Percentiles rank a stretch among this genome's conserved stretches.
phyloP scores from a whole-genome alignment of 2,329 filamentous ascomycete genomes.

The Trichoderma polysporum region DNA sequence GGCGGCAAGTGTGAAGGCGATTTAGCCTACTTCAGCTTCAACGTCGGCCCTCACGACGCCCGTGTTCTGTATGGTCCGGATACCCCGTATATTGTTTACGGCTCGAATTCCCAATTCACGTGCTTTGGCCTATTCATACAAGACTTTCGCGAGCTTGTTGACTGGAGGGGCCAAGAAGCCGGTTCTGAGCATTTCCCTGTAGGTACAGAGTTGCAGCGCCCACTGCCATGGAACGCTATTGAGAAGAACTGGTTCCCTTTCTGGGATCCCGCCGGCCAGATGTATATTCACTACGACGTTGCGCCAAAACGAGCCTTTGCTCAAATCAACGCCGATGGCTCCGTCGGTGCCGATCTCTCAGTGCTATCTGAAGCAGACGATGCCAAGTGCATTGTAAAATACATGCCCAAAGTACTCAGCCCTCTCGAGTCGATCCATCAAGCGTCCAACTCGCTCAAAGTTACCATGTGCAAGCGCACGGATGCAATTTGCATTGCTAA shows the following conservation, averaged over 20 bases:
- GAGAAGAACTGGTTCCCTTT: conserved; percentile 66
- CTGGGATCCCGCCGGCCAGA: conserved; percentile 49
- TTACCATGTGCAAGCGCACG: conserved; percentile 53
- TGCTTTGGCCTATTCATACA: conserved; percentile 60
- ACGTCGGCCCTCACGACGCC: conserved; percentile 57
- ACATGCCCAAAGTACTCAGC: conserved; percentile 41
- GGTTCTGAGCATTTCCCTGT: conserved; percentile 38
- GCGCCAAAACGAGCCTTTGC: conserved; percentile 51
- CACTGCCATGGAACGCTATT: conserved; percentile 42
- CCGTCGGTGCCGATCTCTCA: conserved; percentile 48
- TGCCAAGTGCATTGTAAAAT: conserved; percentile 44
- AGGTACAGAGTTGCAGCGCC: conserved; percentile 53
- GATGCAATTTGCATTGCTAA: conserved; percentile 45
- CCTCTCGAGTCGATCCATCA: conserved; percentile 54
- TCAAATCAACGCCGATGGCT: conserved; percentile 44
- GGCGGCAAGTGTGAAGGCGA: conserved; percentile 47
- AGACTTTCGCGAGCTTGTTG: conserved; percentile 51
- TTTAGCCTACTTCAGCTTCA: conserved; percentile 42
- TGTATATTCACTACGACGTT: conserved; percentile 56
- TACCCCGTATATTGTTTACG: conserved; percentile 51
- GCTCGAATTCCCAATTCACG: conserved; percentile 53
- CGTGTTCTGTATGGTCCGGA: conserved; percentile 56
- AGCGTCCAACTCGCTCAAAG: conserved; percentile 56
- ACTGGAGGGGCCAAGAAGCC: conserved; percentile 38
- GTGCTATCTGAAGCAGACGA: conserved; percentile 39